These are phyloP conservation scores for Fusarium palustre DNA, from an alignment of 2,329 filamentous ascomycete species.

Conservation along the genomic window DNA sequence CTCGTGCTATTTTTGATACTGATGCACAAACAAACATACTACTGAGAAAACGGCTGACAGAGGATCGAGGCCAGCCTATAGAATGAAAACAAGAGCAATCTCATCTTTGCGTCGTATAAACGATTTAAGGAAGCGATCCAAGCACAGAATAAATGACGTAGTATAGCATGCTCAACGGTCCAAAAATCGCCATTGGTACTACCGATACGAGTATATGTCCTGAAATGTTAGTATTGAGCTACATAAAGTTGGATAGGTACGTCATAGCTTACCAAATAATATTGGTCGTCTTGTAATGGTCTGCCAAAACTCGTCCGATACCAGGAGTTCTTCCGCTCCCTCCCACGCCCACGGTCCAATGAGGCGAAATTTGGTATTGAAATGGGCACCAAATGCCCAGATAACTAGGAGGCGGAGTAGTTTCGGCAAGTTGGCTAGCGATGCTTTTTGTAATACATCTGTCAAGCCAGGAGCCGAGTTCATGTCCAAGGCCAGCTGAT, in stretches of 20 bases:
- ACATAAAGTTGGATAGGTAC: fast-evolving
- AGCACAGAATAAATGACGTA: not conserved
- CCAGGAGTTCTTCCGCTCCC: fast-evolving
- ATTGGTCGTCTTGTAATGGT: not conserved
- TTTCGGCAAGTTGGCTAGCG: fast-evolving
- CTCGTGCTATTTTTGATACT: not conserved
- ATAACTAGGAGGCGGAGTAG: not conserved
- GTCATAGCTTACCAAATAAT: not conserved
- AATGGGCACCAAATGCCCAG: not conserved
- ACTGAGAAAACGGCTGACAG: too few relatives aligned
- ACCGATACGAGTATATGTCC: not conserved
- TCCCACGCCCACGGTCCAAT: not conserved
- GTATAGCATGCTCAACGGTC: fast-evolving
- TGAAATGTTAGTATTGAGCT: fast-evolving
- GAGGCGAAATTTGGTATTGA: not conserved
- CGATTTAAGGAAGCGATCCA: not conserved
- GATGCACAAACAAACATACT: too few relatives aligned
- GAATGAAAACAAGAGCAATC: too few relatives aligned
- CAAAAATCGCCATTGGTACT: not conserved
- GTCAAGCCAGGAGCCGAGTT: not conserved
- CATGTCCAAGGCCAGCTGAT: not conserved
- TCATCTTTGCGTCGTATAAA: not conserved
- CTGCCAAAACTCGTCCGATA: not conserved
- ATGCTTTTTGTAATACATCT: not conserved
- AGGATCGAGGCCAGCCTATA: too few relatives aligned